Evolutionary conservation across 208 protist genomes (phyloP), one percentile per base, ranked within the genome.

Genomic region (Acanthamoeba healyi): DNA sequence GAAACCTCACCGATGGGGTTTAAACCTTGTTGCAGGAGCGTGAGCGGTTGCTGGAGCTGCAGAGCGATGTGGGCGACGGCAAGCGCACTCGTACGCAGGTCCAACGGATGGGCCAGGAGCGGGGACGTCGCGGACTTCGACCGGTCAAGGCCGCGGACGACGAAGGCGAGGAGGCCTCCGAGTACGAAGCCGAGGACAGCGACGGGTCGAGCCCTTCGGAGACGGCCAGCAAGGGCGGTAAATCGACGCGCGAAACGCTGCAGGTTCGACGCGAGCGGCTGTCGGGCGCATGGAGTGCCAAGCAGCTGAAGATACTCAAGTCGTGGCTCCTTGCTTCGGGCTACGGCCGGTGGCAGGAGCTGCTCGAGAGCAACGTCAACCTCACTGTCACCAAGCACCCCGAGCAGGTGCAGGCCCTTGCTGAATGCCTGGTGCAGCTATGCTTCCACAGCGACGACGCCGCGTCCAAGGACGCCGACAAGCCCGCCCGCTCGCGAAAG

Each of bases 311-410:
- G 42, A 51, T 24, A 5, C 77, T 86, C 77, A 86, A 54, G 77
- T 42, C 42, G 42, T 56, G 38, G 77, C 44, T 86, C 38, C 77
- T 86, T 5, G n/a, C 24, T 24, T 51, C 44, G 26, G 77, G 77
- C n/a, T 86, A 58, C 44, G 77, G 77, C 42, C 77, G 77, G n/a
- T 86, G 38, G 38, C 42, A 86, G 42, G 77, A 86, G 77, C 65
- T 74, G n/a, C 65, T 74, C 65, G 65, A 74, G 32, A 22, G 9
- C 65, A 74, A 74, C 65, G 34, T 19, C 36, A 74, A 74, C 65
- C 26, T 74, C 65, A 42, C 14, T 14, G 14, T 34, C 36, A 74
- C 65, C n/a, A 74, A 74, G 65, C 65, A 74, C 36, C n/a, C 32
- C 5, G 65, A 74, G 65, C 65, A 74, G 36, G 65, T 74, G 65